Evolutionary conservation across 495 filamentous ascomycete species (phyloP).

Genomic region (Letharia lupina): DNA sequence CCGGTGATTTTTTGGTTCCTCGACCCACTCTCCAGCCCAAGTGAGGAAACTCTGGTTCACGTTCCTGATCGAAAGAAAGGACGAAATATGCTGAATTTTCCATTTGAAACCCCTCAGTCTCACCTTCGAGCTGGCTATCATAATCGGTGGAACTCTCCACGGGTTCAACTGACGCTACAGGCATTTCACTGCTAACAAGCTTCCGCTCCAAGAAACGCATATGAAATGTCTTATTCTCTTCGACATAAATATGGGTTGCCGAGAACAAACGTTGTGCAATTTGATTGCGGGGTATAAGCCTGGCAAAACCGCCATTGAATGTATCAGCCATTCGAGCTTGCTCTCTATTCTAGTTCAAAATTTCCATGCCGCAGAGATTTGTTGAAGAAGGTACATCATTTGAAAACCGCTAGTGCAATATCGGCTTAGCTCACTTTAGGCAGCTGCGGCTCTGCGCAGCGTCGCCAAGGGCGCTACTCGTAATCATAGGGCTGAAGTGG

Average conservation of each 20-base stretch:
- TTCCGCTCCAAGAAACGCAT: slow-evolving; percentile 10
- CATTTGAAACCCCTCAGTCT: slow-evolving; percentile 1
- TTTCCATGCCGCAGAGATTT: neutral
- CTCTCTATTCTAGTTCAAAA: neutral
- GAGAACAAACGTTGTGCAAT: slow-evolving; percentile 13
- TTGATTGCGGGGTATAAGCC: slow-evolving; percentile 15
- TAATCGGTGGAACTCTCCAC: slow-evolving; percentile 11
- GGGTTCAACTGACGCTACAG: slow-evolving; percentile 3
- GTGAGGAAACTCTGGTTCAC: slow-evolving; percentile 12
- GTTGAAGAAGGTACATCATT: slow-evolving; percentile 4
- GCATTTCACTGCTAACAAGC: neutral
- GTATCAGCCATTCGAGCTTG: slow-evolving; percentile 2
- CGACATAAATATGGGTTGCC: slow-evolving; percentile 9
- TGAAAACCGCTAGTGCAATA: slow-evolving; percentile 2
- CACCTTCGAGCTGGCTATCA: slow-evolving; percentile 5
- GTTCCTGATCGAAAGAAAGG: slow-evolving; percentile 13
- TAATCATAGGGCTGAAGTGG: slow-evolving; percentile 6
- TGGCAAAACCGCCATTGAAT: slow-evolving; percentile 15
- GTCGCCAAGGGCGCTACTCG: neutral
- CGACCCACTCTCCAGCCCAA: slow-evolving; percentile 16
- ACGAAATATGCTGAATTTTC: slow-evolving; percentile 9
- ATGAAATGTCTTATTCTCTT: slow-evolving; percentile 15
- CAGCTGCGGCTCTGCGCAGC: neutral
- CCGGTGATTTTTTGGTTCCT: slow-evolving; percentile 9
- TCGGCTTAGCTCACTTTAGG: slow-evolving; percentile 4